A percentile compares a stretch with the other conserved stretches of the same genome.
phyloP scores from a whole-genome alignment of 768 basidiomycete species.

The Macrocybe gigantea region DNA sequence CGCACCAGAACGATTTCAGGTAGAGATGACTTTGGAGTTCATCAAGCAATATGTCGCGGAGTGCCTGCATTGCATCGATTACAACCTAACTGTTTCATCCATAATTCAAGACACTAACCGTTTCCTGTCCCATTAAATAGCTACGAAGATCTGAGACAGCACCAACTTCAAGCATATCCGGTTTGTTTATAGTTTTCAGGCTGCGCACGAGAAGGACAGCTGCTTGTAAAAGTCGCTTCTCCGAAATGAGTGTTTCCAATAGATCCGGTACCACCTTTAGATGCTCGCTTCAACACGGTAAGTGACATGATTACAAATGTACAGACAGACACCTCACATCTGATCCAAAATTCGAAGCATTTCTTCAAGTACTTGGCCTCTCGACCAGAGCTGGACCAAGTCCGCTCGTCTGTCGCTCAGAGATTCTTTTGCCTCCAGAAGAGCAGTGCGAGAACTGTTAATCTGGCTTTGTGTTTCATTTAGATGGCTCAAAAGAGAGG shows the following conservation, averaged over 20 bases:
- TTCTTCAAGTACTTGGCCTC: slow-evolving; percentile 89
- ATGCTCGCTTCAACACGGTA: slow-evolving; percentile 56
- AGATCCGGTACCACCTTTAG: slow-evolving; percentile 88
- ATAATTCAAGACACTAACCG: slow-evolving; percentile 35
- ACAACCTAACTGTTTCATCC: not conserved
- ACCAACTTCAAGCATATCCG: slow-evolving; percentile 94
- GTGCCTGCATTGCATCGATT: slow-evolving; percentile 44
- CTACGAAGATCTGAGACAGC: slow-evolving; percentile 83
- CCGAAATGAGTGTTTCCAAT: slow-evolving; percentile 91
- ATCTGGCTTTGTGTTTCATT: slow-evolving; percentile 71
- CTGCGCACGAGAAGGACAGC: slow-evolving; percentile 82
- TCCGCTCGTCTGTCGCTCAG: slow-evolving; percentile 82
- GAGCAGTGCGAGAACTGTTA: slow-evolving; percentile 55
- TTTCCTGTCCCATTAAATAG: slow-evolving; percentile 84
- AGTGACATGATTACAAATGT: slow-evolving; percentile 8
- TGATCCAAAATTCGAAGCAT: slow-evolving; percentile 94
- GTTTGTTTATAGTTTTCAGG: slow-evolving; percentile 84
- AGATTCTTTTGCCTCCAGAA: slow-evolving; percentile 77
- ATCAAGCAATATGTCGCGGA: slow-evolving; percentile 90
- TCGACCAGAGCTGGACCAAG: slow-evolving; percentile 82
- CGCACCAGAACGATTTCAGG: slow-evolving; percentile 94
- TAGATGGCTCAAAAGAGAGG: slow-evolving; percentile 69
- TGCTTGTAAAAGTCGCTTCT: slow-evolving; percentile 89
- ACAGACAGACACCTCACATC: slow-evolving; percentile 52
- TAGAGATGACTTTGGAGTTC: slow-evolving; percentile 97